Evolutionary conservation across 352 stramenopile species (phyloP).

Genomic region (Phytophthora sp.): DNA sequence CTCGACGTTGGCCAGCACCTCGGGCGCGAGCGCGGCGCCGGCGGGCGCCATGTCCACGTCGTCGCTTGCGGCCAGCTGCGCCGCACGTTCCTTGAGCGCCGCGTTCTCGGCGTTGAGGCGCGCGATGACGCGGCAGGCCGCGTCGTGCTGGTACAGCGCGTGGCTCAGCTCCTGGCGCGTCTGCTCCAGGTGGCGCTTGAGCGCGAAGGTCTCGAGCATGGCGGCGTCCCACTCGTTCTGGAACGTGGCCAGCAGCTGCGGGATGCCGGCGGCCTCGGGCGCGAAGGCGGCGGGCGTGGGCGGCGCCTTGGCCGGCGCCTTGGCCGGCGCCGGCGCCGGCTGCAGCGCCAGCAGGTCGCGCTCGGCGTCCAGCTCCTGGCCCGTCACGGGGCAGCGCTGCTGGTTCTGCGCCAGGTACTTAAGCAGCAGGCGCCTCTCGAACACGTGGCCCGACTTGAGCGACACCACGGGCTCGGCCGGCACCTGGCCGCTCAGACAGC

Average conservation of each 20-base stretch:
- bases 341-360: slow-evolving; percentile 77
- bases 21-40: slow-evolving; percentile 32
- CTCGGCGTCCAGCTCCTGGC: slow-evolving; percentile 58
- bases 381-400: slow-evolving; percentile 75
- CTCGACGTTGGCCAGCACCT: slow-evolving; percentile 62
- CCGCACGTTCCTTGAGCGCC: slow-evolving; percentile 47
- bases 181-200: slow-evolving; percentile 94
- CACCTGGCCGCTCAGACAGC: slow-evolving; percentile 83
- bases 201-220: slow-evolving; percentile 95
- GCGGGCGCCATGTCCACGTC: slow-evolving; percentile 58
- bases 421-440: slow-evolving; percentile 87
- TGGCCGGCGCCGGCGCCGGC: slow-evolving; percentile 18
- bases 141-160: slow-evolving; percentile 97
- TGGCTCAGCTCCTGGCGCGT: slow-evolving; percentile 95
- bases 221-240: slow-evolving; percentile 95
- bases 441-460: slow-evolving; percentile 86
- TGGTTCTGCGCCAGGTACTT: slow-evolving; percentile 81
- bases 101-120: slow-evolving; percentile 86
- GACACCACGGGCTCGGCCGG: slow-evolving; percentile 83
- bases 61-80: slow-evolving; percentile 14
- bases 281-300: slow-evolving; percentile 27
- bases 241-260: slow-evolving; percentile 76
- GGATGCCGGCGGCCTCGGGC: slow-evolving; percentile 60
- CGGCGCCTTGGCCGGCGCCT: slow-evolving; percentile 1
- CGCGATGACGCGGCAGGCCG: slow-evolving; percentile 95